phyloP scores from a whole-genome alignment of 2,329 filamentous ascomycete genomes.

The Fusarium udum region DNA sequence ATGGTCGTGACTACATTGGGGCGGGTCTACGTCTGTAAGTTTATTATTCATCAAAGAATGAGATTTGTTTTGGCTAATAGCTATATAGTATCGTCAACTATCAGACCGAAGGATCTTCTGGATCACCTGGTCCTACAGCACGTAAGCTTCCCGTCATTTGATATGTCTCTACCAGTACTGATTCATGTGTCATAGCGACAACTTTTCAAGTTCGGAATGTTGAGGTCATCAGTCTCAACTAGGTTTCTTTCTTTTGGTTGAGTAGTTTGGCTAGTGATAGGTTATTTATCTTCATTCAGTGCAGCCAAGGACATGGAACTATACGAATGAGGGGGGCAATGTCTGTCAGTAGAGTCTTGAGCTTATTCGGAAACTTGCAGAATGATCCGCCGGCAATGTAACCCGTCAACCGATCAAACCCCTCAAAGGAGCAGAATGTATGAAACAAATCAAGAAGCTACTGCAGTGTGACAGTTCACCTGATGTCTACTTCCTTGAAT shows the following conservation, averaged over 20 bases:
- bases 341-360: neutral
- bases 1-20: slow-evolving; percentile 28
- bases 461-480: slow-evolving; percentile 6
- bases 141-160: neutral
- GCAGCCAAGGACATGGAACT: no score
- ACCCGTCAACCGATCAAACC: slow-evolving; percentile 11
- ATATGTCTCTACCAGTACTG: neutral
- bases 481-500: neutral
- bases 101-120: slow-evolving; percentile 31
- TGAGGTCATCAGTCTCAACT: slow-evolving; percentile 30
- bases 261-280: neutral
- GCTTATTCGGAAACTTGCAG: neutral
- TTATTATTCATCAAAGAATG: no score
- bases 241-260: neutral
- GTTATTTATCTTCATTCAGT: neutral
- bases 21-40: slow-evolving; percentile 26
- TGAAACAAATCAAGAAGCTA: neutral
- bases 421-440: neutral
- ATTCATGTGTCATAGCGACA: neutral
- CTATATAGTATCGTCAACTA: slow-evolving; percentile 22
- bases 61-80: neutral
- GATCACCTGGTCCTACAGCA: slow-evolving; percentile 20
- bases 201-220: slow-evolving; percentile 29
- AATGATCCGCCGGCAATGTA: slow-evolving; percentile 16
- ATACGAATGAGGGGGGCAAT: neutral